Base-by-base conservation (phyloP, 179 eudicot genomes). In the Heliamphora ciliata region DNA sequence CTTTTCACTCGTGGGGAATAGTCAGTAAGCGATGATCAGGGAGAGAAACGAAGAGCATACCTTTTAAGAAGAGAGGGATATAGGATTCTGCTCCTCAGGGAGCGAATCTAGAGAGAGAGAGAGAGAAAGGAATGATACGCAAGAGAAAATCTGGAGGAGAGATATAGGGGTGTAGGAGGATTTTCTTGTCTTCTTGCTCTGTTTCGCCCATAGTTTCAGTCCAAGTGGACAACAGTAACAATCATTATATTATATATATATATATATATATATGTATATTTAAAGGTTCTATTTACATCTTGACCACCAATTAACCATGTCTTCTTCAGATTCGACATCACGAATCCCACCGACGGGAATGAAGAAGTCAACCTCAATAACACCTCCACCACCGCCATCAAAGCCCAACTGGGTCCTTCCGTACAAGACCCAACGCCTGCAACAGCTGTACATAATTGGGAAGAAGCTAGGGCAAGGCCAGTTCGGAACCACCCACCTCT, bases 391-490 rank as follows among this genome's bases (percentile, higher is more conserved):
- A n/a, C 75, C 80, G n/a, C 64, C 75, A 3, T 73, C 80, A 69
- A 87, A 83, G 70, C 87, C 89, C 80, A 67, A 51, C 46, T 87
- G 84, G 86, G 89, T 87, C 8, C 84, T 87, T 18, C 85, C 87
- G 3, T 73, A 87, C 84, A 81, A 78, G 60, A 87, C 89, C 84
- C 84, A 82, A 15, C 7, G 51, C 5, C 89, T 87, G 63, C 83
- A 78, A 64, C 70, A 77, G 56, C 81, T 80, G 14, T 87, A 87
- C 84, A n/a, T 60, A n/a, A 83, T 87, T 58, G 89, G 89, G 61
- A 81, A 68, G 80, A 87, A 83, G 65, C 82, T 87, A 13, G 89
- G 89, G 52, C 87, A 85, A 70, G 89, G 89, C 17, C 89, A 87
- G 75, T 87, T 87, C 47, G 89, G 89, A 56, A 85, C 87, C 55